phyloP scores from a whole-genome alignment of 2,329 filamentous ascomycete species.

The Cladosporium halotolerans region DNA sequence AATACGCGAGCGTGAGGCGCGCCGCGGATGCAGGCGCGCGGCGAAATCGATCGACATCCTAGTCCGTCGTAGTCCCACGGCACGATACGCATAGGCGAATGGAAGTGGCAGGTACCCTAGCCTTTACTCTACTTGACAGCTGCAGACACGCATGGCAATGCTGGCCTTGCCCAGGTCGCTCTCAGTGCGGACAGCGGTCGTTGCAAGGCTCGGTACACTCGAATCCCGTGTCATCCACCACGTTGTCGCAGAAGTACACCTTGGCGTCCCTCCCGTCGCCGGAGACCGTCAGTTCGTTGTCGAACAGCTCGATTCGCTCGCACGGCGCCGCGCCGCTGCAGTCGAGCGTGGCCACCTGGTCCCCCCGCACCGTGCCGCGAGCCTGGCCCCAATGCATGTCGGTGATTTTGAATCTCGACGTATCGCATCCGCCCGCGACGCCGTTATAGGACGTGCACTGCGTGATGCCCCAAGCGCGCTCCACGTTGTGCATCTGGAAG shows the following conservation, averaged over 20 bases:
- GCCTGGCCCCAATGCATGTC: constrained; percentile 28
- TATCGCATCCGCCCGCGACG: constrained; percentile 22
- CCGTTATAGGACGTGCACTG: constrained; percentile 26
- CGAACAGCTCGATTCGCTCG: constrained; percentile 15
- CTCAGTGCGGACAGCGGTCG: constrained; percentile 6
- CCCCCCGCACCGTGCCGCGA: constrained; percentile 23
- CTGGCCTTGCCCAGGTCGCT: not conserved
- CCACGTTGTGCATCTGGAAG: constrained; percentile 19
- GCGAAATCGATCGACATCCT: no score
- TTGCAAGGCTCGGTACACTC: constrained; percentile 10
- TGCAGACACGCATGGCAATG: constrained; percentile 1
- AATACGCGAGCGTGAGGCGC: no score
- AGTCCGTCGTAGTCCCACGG: no score
- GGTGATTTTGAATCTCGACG: constrained; percentile 34
- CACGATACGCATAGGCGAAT: no score
- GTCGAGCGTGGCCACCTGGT: constrained; percentile 22
- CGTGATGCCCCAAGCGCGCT: constrained; percentile 22
- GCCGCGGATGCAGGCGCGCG: no score
- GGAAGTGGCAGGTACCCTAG: not conserved
- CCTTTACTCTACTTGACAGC: constrained; percentile 1
- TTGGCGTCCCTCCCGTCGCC: constrained; percentile 9
- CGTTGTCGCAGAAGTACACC: constrained; percentile 11
- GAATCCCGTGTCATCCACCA: constrained; percentile 9
- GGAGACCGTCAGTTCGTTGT: constrained; percentile 12
- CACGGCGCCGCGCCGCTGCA: constrained; percentile 26